Base-by-base conservation (phyloP, 2,329 filamentous ascomycete species). In the Hypomyces rosellus region DNA sequence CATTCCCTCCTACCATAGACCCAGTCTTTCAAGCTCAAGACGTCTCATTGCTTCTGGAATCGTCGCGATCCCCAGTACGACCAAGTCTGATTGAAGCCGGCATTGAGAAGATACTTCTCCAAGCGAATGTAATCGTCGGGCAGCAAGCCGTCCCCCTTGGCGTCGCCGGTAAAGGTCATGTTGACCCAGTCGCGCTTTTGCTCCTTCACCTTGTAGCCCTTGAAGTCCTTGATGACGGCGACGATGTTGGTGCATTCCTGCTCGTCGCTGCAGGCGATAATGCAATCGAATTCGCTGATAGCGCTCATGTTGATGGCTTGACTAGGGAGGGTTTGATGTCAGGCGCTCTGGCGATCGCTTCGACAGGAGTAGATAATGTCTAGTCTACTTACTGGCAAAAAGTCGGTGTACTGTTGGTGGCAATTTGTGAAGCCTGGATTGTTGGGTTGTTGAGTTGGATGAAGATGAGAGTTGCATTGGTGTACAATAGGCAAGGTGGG, bases 281-380 rank as follows among this genome's bases (percentile, higher is more conserved):
- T 33, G 45, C 45, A 40, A 20, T 47, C 45, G n/a, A 47, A 47
- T 14, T 47, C 45, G 37, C 36, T 47, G 18, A 34, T 33, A 20
- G 7, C 41, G 12, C 12, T 39, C 25, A 30, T 30, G 4, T 30
- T 30, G 25, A 30, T 30, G 25, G 25, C 25, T 30, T 30, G 25
- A 8, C 25, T 30, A 11, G 25, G 9, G 2, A 30, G 8, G 25
- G 6, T 11, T 30, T 11, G 6, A 30, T 11, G 25, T 30, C 25
- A 30, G 25, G 2, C 25, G 2, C 6, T 30, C 8, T 30, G 25
- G 25, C 9, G 4, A 30, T 30, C 9, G 6, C 9, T 30, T 7
- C 25, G 25, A 30, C 8, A 6, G 25, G 25, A 30, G 6, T 4
- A 11, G 25, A 30, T 8, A 8, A 8, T n/a, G n/a, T n/a, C n/a